These are phyloP conservation scores for Tylopilus intermedius DNA, from an alignment of 768 basidiomycete species.

Conservation along the genomic window DNA sequence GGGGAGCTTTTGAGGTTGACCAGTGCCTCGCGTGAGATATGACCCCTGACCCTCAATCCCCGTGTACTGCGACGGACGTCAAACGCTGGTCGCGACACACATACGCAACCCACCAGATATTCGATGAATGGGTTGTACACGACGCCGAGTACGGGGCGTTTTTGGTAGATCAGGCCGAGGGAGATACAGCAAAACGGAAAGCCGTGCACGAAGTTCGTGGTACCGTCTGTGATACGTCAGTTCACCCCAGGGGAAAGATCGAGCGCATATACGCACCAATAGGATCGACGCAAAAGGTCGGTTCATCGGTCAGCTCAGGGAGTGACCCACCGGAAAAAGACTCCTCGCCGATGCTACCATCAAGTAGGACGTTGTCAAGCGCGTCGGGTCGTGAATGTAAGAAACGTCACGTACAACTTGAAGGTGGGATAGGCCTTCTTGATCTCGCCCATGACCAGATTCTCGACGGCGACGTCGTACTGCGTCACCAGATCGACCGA, in stretches of 20 bases:
- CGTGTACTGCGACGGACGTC: constrained; percentile 50
- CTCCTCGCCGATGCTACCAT: constrained; percentile 85
- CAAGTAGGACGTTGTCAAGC: background rate
- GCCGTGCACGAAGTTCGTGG: constrained; percentile 83
- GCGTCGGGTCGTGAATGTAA: background rate
- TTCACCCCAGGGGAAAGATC: background rate
- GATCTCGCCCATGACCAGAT: constrained; percentile 70
- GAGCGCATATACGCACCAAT: constrained; percentile 54
- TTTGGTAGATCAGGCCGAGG: constrained; percentile 80
- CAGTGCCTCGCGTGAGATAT: constrained; percentile 52
- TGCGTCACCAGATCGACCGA: constrained; percentile 93
- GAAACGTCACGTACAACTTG: constrained; percentile 61
- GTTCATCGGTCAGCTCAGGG: constrained; percentile 72
- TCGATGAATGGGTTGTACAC: constrained; percentile 91
- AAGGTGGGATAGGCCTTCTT: constrained; percentile 64
- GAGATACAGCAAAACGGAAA: constrained; percentile 90
- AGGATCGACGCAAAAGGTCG: constrained; percentile 95
- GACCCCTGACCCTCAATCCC: constrained; percentile 79
- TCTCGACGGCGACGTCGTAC: constrained; percentile 89
- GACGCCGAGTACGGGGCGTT: constrained; percentile 81
- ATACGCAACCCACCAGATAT: constrained; percentile 49
- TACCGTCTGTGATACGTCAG: constrained; percentile 53
- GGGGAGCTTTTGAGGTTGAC: constrained; percentile 56
- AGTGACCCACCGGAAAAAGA: constrained; percentile 75
- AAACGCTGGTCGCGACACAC: background rate